Evolutionary conservation across 768 basidiomycete species (phyloP).

Genomic region (Kwoniella heveanensis): DNA sequence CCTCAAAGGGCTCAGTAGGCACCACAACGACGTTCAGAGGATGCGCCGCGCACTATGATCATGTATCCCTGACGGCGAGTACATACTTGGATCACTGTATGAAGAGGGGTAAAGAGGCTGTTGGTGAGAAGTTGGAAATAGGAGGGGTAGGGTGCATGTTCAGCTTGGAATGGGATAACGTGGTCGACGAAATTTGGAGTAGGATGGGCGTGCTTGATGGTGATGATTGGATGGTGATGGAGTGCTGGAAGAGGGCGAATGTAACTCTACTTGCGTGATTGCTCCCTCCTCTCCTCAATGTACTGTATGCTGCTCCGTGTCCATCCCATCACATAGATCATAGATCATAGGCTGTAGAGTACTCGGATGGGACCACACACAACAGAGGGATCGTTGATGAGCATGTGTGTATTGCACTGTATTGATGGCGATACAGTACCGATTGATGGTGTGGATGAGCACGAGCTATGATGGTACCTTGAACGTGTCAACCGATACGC

Average conservation of each 20-base stretch:
- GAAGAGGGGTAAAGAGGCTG: not conserved
- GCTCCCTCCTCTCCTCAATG: not conserved
- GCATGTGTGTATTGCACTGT: no score
- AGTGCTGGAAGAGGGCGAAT: conserved; percentile 5
- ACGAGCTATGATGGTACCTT: no score
- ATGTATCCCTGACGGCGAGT: conserved; percentile 3
- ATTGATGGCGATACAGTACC: no score
- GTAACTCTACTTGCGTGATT: not conserved
- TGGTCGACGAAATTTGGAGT: conserved; percentile 11
- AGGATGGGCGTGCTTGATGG: conserved; percentile 1
- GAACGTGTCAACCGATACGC: no score
- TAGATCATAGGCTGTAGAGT: no score
- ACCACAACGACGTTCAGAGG: not conserved
- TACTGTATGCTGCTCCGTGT: no score
- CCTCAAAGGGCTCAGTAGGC: no score
- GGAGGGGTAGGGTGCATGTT: conserved; percentile 6
- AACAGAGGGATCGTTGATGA: no score
- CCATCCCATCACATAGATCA: no score
- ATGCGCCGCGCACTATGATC: conserved; percentile 8
- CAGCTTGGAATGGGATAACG: conserved; percentile 3
- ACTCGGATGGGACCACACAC: no score
- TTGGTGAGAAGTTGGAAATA: not conserved
- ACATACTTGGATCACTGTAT: conserved; percentile 6
- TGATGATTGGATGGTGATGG: conserved; percentile 8
- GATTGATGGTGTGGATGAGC: no score